A percentile compares a stretch with the other conserved stretches of the same genome.
Evolutionary conservation across 2,329 filamentous ascomycete genomes (phyloP).

Genomic region (Cercospora brassicicola): DNA sequence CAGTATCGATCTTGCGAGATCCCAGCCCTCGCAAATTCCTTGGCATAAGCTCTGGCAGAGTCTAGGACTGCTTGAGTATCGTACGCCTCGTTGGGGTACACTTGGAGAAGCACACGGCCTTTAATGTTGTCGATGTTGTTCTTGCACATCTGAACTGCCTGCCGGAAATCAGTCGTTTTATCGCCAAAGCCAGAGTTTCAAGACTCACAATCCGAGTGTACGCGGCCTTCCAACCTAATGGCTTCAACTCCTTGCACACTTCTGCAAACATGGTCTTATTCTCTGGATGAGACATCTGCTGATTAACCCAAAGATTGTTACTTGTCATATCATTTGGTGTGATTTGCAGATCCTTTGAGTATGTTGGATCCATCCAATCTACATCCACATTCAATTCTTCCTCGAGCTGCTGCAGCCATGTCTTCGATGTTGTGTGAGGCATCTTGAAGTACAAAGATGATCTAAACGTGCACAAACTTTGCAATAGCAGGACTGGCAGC

Average conservation of each 20-base stretch:
- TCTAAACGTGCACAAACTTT: no score
- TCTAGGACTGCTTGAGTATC: slow-evolving; percentile 23
- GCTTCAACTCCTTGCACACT: slow-evolving; percentile 28
- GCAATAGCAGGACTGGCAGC: background rate
- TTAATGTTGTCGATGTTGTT: slow-evolving; percentile 29
- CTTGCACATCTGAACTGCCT: slow-evolving; percentile 27
- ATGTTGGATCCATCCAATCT: slow-evolving; percentile 28
- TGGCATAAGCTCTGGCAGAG: slow-evolving; percentile 25
- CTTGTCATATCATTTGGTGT: slow-evolving; percentile 27
- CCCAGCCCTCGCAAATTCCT: slow-evolving; percentile 35
- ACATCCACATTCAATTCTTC: slow-evolving; percentile 26
- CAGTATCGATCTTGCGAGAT: slow-evolving; percentile 49
- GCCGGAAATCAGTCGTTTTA: background rate
- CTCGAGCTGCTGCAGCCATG: slow-evolving; percentile 27
- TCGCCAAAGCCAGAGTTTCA: background rate
- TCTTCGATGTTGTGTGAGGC: slow-evolving; percentile 19
- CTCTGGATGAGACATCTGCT: slow-evolving; percentile 27
- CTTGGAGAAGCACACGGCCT: slow-evolving; percentile 26
- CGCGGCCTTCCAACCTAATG: slow-evolving; percentile 26
- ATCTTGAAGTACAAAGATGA: slow-evolving; percentile 6
- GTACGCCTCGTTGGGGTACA: slow-evolving; percentile 25
- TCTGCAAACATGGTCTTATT: slow-evolving; percentile 25
- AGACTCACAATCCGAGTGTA: slow-evolving; percentile 25
- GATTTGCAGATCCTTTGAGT: slow-evolving; percentile 24
- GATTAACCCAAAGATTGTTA: slow-evolving; percentile 27